Base-by-base conservation (phyloP, 225 moss, liverwort and hornwort species). In the Anthoceros angustus region DNA sequence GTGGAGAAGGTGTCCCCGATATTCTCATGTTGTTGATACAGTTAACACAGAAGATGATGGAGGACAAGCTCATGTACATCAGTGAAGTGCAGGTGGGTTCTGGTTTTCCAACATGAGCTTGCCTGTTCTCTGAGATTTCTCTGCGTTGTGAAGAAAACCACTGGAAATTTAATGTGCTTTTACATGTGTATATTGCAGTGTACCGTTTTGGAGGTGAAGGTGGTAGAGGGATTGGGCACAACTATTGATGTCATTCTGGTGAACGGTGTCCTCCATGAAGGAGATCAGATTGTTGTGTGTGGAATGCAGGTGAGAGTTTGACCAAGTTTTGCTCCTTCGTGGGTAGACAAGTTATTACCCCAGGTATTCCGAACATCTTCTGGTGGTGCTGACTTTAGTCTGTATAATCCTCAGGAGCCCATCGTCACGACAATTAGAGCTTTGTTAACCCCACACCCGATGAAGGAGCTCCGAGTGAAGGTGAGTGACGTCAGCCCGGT, bases 381-480 rank as follows among this genome's bases (percentile, higher is more conserved):
- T 25, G 63, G 45, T 73, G 62, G 12, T 20, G 55, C 55, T 55
- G 1, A 55, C 32, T 32, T 1, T 4, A 1, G 32, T 32, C 32
- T 55, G 18, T 0, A 55, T 11, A 7, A 18, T 55, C 6, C 67
- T 43, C 78, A 95, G 92, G 98, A 89, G 67, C 92, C 98, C 43
- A 92, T 98, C 71, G 86, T 89, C 42, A 92, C 98, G 43, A 78
- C 65, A 68, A 92, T 98, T 66, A 79, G 92, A 74, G 88, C 92
- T 39, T 74, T 98, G 67, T 72, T 98, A 78, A 98, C 98, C 66
- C 98, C 98, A 61, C 98, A 98, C 74, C 98, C 98, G 63, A 98
- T 98, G 98, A 98, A 98, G 76, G 98, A 98, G 77, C 92, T 98
- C 68, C 92, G 98, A 65, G 92, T 98, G 43, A 98, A 98, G 91